Conservation (phyloP, 768 basidiomycete species). For the Russula abietina region DNA sequence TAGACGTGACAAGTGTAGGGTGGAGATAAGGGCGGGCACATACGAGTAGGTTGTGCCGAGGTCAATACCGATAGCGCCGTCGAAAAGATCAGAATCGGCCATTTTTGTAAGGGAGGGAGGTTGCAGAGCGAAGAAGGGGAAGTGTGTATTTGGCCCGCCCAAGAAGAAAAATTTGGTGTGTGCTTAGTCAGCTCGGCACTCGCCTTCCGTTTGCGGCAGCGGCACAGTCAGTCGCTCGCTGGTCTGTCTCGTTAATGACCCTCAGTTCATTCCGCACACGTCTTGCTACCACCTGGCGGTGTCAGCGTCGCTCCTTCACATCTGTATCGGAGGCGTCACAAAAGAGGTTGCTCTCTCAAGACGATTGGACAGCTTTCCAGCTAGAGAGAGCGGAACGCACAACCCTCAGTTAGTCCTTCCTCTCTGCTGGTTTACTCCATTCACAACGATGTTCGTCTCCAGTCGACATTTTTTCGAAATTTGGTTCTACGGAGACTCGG, state of each 20-base stretch:
- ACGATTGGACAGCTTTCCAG: conserved; percentile 65
- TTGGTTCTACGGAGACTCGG: conserved; percentile 73
- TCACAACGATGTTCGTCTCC: conserved; percentile 27
- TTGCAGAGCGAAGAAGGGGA: conserved; percentile 30
- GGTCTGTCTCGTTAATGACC: conserved; percentile 21
- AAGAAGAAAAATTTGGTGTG: conserved; percentile 2
- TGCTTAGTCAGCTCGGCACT: conserved; percentile 13
- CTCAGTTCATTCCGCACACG: conserved; percentile 21
- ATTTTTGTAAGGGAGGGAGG: conserved; percentile 43
- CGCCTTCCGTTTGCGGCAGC: no score
- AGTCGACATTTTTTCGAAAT: conserved; percentile 42
- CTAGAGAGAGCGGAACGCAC: conserved; percentile 49
- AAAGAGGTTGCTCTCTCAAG: conserved; percentile 37
- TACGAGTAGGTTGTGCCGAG: conserved; percentile 97
- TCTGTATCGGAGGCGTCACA: conserved; percentile 18
- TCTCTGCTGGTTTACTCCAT: conserved; percentile 18
- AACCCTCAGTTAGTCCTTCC: conserved; percentile 45
- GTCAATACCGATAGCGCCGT: conserved; percentile 96
- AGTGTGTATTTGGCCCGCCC: conserved; percentile 26
- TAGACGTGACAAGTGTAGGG: conserved; percentile 25
- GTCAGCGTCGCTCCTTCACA: conserved; percentile 5
- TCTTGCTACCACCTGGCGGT: conserved; percentile 4
- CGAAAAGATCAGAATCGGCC: conserved; percentile 66
- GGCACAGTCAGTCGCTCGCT: no score
- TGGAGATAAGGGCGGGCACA: conserved; percentile 28